Evolutionary conservation across 1,284 basidiomycete genomes (phyloP).

Genomic region (Trichosporon coremiiforme): DNA sequence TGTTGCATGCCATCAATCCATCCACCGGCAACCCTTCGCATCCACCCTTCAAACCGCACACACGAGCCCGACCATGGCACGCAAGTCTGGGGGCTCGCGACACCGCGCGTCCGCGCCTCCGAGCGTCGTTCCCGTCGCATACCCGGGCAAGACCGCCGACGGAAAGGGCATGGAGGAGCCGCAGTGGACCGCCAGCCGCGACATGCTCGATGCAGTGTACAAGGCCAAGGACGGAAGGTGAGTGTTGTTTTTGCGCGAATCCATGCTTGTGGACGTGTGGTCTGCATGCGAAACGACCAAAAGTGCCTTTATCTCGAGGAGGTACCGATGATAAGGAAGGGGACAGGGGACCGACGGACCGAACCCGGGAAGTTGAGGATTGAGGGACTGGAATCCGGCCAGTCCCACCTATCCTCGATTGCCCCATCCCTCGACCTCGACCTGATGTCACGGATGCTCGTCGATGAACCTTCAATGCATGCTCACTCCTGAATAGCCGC

Average conservation of each 20-base stretch:
- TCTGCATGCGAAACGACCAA: background rate
- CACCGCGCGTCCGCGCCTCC: conserved; percentile 28
- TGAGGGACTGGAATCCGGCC: conserved; percentile 3
- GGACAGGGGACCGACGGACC: conserved; percentile 13
- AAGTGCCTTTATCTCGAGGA: conserved; percentile 13
- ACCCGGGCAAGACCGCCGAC: conserved; percentile 42
- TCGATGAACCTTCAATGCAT: background rate
- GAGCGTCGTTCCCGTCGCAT: conserved; percentile 33
- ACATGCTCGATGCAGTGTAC: conserved; percentile 49
- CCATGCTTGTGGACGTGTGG: conserved; percentile 7
- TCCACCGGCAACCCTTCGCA: conserved; percentile 15
- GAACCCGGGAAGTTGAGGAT: conserved; percentile 18
- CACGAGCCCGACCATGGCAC: conserved; percentile 25
- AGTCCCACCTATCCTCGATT: background rate
- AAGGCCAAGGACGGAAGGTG: conserved; percentile 48
- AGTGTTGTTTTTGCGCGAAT: conserved; percentile 25
- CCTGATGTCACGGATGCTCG: background rate
- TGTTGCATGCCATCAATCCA: conserved; percentile 17
- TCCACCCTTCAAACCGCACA: conserved; percentile 2
- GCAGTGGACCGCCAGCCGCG: conserved; percentile 48
- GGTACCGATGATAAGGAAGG: conserved; percentile 15
- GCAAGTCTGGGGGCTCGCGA: conserved; percentile 34
- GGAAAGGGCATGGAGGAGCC: conserved; percentile 37
- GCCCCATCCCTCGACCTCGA: background rate
- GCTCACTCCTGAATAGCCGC: conserved; percentile 35